These are phyloP conservation scores for Escovopsis sp. DNA, from an alignment of 2,329 filamentous ascomycete genomes.

Conservation along the genomic window DNA sequence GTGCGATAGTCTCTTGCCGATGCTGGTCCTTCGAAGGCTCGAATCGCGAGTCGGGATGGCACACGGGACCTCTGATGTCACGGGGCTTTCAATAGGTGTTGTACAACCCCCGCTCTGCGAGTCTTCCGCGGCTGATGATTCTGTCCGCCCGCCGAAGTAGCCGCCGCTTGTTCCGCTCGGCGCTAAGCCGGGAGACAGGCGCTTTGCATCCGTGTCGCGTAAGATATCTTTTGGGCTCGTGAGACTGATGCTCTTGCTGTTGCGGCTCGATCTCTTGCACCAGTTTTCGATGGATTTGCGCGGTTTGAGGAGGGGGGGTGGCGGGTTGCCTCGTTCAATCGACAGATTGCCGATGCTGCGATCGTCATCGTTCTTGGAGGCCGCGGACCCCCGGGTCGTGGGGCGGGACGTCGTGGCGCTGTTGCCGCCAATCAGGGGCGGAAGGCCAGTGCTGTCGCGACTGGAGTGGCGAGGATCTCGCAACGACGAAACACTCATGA, in stretches of 20 bases:
- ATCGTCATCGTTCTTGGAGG: conserved; percentile 40
- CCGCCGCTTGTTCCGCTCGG: conserved; percentile 18
- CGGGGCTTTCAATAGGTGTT: conserved; percentile 9
- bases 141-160: conserved; percentile 21
- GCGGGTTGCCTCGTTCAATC: conserved; percentile 39
- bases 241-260: conserved; percentile 48
- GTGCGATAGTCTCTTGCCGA: conserved; percentile 36
- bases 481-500: conserved; percentile 58
- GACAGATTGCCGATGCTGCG: conserved; percentile 50
- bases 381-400: conserved; percentile 41
- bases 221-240: conserved; percentile 58
- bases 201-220: conserved; percentile 44
- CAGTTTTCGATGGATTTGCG: conserved; percentile 46
- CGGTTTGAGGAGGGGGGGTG: conserved; percentile 32
- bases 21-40: conserved; percentile 43
- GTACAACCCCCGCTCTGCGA: conserved; percentile 40
- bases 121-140: conserved; percentile 36
- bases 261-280: conserved; percentile 39
- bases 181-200: conserved; percentile 19
- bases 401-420: conserved; percentile 30
- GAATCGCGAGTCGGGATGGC: conserved; percentile 53
- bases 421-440: conserved; percentile 41
- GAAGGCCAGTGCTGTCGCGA: conserved; percentile 38
- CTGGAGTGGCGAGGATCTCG: conserved; percentile 31
- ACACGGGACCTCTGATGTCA: conserved; percentile 24